Conservation (phyloP, 1,284 basidiomycete species). For the Sporisorium reilianum region DNA sequence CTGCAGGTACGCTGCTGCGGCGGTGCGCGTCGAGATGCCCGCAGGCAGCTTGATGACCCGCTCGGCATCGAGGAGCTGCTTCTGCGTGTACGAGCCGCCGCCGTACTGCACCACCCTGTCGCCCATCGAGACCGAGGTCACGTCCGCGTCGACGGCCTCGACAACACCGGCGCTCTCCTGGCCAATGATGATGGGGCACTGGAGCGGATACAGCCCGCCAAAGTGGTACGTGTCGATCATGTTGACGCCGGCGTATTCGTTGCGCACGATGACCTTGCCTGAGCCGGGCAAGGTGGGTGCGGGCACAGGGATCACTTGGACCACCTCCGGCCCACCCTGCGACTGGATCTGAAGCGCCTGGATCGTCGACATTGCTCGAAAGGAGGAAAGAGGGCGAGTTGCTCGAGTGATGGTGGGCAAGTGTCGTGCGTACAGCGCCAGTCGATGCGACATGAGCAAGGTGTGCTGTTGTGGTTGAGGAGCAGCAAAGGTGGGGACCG, state of each 20-base stretch:
- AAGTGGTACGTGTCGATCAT: conserved; percentile 77
- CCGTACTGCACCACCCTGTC: conserved; percentile 76
- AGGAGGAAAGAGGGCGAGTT: conserved; percentile 59
- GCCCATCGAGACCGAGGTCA: conserved; percentile 73
- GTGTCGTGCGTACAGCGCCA: conserved; percentile 14
- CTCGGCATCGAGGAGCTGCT: conserved; percentile 78
- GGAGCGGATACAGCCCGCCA: conserved; percentile 72
- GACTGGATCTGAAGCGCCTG: conserved; percentile 73
- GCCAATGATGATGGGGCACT: conserved; percentile 82
- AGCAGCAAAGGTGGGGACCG: too few relatives aligned
- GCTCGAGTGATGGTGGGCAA: neutral
- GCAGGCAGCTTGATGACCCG: conserved; percentile 74
- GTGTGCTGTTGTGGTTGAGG: too few relatives aligned
- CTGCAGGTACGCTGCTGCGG: conserved; percentile 79
- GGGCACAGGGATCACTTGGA: conserved; percentile 76
- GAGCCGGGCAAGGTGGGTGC: conserved; percentile 76
- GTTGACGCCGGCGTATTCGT: conserved; percentile 71
- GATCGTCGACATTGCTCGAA: conserved; percentile 71
- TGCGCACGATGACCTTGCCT: conserved; percentile 83
- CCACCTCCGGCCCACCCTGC: conserved; percentile 81
- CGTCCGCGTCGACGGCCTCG: conserved; percentile 73
- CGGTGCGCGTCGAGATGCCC: conserved; percentile 75
- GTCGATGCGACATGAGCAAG: conserved; percentile 18
- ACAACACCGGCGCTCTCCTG: conserved; percentile 83
- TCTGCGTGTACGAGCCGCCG: conserved; percentile 79